Evolutionary conservation across 257 asterid species (phyloP).

Genomic region (Gentiana dahurica): DNA sequence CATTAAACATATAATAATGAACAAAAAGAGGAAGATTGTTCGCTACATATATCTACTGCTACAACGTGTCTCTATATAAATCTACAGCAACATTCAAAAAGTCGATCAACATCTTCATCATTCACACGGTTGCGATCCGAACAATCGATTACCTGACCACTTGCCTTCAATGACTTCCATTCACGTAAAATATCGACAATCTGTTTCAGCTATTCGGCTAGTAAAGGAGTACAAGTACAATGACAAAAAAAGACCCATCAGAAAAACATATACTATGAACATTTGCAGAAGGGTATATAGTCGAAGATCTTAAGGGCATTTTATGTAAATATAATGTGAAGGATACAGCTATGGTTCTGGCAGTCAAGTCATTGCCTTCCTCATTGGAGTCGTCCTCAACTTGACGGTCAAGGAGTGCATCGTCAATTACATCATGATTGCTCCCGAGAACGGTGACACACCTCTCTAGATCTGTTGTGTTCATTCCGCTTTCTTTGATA

Average conservation of each 20-base stretch:
- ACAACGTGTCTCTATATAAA: constrained; percentile 4
- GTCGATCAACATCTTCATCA: constrained; percentile 50
- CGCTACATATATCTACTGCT: neutral
- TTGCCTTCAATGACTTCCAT: constrained; percentile 47
- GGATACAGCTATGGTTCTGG: constrained; percentile 60
- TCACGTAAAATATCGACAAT: constrained; percentile 36
- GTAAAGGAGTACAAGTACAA: constrained; percentile 32
- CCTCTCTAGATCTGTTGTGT: constrained; percentile 29
- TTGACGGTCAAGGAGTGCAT: constrained; percentile 41
- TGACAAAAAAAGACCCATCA: neutral
- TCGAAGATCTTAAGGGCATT: neutral
- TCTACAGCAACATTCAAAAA: constrained; percentile 35
- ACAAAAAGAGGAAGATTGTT: neutral
- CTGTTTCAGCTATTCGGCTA: constrained; percentile 38
- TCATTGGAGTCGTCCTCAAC: constrained; percentile 19
- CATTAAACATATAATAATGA: too few species aligned
- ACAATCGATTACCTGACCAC: constrained; percentile 15
- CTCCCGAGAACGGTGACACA: constrained; percentile 47
- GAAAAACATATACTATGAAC: neutral
- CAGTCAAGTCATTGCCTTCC: constrained; percentile 16
- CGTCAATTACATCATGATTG: constrained; percentile 54
- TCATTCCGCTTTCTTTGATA: constrained; percentile 34
- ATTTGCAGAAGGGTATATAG: neutral
- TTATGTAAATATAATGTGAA: constrained; percentile 10
- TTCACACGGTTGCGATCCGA: constrained; percentile 25